Percentiles rank a stretch among this genome's conserved stretches.
phyloP scores from a whole-genome alignment of 257 asterid genomes.

The Eustoma russellianum region DNA sequence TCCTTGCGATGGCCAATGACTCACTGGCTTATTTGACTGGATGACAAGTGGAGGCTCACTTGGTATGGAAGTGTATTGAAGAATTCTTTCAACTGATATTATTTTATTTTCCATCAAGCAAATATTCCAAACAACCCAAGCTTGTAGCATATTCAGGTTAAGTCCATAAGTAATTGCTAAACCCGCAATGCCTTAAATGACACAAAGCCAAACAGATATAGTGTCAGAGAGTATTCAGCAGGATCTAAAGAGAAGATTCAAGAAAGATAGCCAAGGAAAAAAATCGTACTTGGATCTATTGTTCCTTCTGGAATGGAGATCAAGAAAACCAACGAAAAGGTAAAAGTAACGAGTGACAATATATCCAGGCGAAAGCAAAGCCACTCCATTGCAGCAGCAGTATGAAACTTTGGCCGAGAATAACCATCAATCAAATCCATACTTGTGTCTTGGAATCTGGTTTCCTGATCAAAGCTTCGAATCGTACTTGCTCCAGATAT shows the following conservation, averaged over 20 bases:
- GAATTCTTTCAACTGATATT: conserved; percentile 84
- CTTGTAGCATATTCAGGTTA: conserved; percentile 55
- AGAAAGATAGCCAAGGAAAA: conserved; percentile 1
- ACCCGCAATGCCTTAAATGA: conserved; percentile 69
- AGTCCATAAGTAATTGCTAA: conserved; percentile 85
- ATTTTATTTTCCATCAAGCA: conserved; percentile 74
- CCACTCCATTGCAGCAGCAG: conserved; percentile 86
- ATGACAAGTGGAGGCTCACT: conserved; percentile 74
- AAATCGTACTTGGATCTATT: conserved; percentile 62
- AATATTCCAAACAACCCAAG: conserved; percentile 60
- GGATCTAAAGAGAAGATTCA: background rate
- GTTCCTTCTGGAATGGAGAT: conserved; percentile 68
- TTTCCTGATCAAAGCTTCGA: conserved; percentile 67
- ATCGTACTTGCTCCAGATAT: conserved; percentile 82
- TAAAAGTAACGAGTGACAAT: conserved; percentile 60
- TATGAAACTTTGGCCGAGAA: conserved; percentile 71
- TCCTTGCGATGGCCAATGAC: conserved; percentile 64
- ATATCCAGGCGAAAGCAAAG: conserved; percentile 78
- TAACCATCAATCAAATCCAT: conserved; percentile 75
- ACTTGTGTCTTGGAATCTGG: conserved; percentile 52
- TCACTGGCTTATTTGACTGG: conserved; percentile 51
- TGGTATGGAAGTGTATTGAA: conserved; percentile 60
- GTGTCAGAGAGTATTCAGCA: background rate
- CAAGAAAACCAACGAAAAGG: conserved; percentile 56
- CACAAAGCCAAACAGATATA: background rate